These are phyloP conservation scores for Serendipita vermifera DNA, from an alignment of 768 basidiomycete species.

Conservation along the genomic window DNA sequence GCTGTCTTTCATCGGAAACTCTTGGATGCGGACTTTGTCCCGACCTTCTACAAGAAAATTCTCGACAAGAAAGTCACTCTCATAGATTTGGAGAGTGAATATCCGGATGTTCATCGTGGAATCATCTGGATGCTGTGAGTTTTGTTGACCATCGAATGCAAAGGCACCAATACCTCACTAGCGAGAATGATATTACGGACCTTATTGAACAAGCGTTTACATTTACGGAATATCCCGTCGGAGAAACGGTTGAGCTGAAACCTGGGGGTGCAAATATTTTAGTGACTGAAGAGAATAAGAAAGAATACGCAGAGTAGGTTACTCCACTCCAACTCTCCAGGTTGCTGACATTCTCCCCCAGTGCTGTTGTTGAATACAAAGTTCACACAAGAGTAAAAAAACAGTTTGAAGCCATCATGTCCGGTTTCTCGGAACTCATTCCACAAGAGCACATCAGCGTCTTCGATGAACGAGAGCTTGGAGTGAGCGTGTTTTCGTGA, in stretches of 20 bases:
- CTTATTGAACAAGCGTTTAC: constrained; percentile 63
- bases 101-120: constrained; percentile 55
- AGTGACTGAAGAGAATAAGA: constrained; percentile 66
- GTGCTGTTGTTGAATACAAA: constrained; percentile 60
- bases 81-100: constrained; percentile 54
- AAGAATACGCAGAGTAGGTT: constrained; percentile 53
- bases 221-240: constrained; percentile 59
- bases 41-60: constrained; percentile 71
- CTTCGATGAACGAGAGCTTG: constrained; percentile 83
- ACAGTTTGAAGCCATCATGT: constrained; percentile 77
- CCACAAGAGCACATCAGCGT: constrained; percentile 74
- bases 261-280: constrained; percentile 44
- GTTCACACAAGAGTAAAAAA: constrained; percentile 69
- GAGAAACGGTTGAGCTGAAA: constrained; percentile 57
- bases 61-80: constrained; percentile 47
- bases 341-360: constrained; percentile 11
- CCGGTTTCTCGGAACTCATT: constrained; percentile 72
- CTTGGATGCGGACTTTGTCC: constrained; percentile 67
- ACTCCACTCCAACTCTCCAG: neutral
- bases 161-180: constrained; percentile 20
- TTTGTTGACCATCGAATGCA: neutral
- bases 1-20: constrained; percentile 68
- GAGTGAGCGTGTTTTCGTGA: constrained; percentile 23
- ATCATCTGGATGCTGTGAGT: constrained; percentile 65
- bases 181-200: constrained; percentile 65